Evolutionary conservation across 2,329 filamentous ascomycete species (phyloP), one percentile per base, ranked within the genome.

Genomic region (Talaromyces sp.): DNA sequence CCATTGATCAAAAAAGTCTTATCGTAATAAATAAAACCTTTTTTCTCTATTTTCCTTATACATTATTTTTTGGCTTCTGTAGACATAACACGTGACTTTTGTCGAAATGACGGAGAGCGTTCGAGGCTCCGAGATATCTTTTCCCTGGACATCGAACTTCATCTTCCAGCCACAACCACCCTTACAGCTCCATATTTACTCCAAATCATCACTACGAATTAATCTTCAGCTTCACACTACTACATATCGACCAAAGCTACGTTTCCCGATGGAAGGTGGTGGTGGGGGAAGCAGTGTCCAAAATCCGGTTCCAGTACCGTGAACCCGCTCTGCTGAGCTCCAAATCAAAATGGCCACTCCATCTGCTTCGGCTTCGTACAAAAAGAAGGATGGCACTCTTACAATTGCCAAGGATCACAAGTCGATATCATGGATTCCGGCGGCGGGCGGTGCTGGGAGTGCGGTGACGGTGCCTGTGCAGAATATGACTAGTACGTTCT

Each of bases 301-400:
- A 54, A 31, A 59, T 63, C 70, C 69, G 69, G 66, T 70, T 71
- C 68, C 72, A 73, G 70, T 71, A 76, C 72, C 76, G 75, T 77
- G 76, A 72, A 74, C 72, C n/a, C 33, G 52, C 52, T 56, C 52
- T 56, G 11, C 4, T 22, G 52, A 19, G 52, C 33, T 56, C 73
- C 10, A 71, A 68, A 73, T 70, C 72, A 54, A 63, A 70, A 77
- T 77, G 76, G 73, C 76, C 69, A 70, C 83, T 67, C 87, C 86
- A 61, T 85, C 82, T 70, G 91, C 89, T 66, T 86, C 85, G 68
- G 88, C 90, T 61, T 83, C 88, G 65, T 98, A 95, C 84, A 98
- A 97, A 81, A 99, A 98, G 83, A 95, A 96, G 79, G 91, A 98
- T 82, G 95, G 95, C 75, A 86, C 87, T 67, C 82, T 99, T 72